Base-by-base conservation (phyloP, 2,329 filamentous ascomycete genomes). In the Fusarium pseudonygamai region DNA sequence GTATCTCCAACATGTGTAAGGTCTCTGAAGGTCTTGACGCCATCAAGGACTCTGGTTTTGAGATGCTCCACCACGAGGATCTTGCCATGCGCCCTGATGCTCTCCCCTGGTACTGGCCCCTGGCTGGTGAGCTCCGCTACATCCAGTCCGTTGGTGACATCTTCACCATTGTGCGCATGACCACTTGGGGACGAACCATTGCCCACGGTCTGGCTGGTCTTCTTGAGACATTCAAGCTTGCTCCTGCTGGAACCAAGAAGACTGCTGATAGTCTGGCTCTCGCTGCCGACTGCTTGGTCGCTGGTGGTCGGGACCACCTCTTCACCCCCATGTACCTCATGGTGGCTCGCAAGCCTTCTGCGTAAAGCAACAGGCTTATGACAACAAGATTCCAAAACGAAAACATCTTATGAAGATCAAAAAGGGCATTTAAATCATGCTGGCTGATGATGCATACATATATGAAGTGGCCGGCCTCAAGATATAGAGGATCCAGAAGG, bases 281-380 rank as follows among this genome's bases (percentile, higher is more conserved):
- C 66, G 95, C 94, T 37, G 95, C 90, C 16, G 95, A 98, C 83
- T 93, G 90, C 78, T 86, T 98, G 58, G 95, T 97, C 28, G 94
- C 93, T 53, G 96, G 96, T 83, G 96, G 91, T 40, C 90, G 91
- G 82, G 88, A 95, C 85, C 93, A 97, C 83, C 89, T 98, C n/a
- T 98, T 98, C 85, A 98, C 96, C 4, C 96, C 96, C 64, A 98
- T 98, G 96, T 98, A 97, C 85, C 87, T 98, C 80, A 98, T 98
- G 94, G 90, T 98, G 67, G 96, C 91, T 69, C 91, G 93, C 84
- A 98, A 98, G 88, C 94, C 96, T 58, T 75, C 65, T 42, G 76
- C 75, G 52, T 78, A 77, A 71, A 65, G 46, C 28, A 42, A 26
- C 26, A 36, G 36, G 40, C 22, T 66, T 30, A 42, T 39, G 49